phyloP scores from a whole-genome alignment of 345 rosid genomes.

The Balakata baccata region DNA sequence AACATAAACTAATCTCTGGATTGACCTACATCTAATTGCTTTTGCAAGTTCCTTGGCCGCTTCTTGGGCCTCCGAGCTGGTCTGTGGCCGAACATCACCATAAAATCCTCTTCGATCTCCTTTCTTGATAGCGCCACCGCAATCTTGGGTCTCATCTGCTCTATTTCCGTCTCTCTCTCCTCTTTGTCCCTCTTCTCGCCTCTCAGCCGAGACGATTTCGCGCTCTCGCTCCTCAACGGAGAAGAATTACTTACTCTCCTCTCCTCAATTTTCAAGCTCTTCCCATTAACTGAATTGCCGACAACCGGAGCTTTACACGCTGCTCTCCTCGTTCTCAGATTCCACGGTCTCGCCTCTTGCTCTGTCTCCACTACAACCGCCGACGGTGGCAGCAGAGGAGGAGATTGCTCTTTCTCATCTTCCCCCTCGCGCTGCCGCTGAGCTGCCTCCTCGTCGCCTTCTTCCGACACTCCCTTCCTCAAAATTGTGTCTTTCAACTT shows the following conservation, averaged over 20 bases:
- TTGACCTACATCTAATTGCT: conserved; percentile 58
- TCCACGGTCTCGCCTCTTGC: conserved; percentile 51
- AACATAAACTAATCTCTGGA: not conserved
- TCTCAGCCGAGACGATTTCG: conserved; percentile 23
- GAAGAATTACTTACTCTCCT: conserved; percentile 26
- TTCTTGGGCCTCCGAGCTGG: conserved; percentile 77
- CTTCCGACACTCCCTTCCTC: conserved; percentile 19
- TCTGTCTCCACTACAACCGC: conserved; percentile 2
- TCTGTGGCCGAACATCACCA: conserved; percentile 41
- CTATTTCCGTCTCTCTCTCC: conserved; percentile 14
- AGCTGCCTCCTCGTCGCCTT: conserved; percentile 8
- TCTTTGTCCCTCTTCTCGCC: conserved; percentile 23
- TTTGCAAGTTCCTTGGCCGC: conserved; percentile 59
- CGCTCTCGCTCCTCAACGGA: conserved; percentile 34
- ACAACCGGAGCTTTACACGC: conserved; percentile 48
- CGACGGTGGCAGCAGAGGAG: not conserved
- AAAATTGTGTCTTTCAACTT: conserved; percentile 33
- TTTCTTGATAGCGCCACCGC: conserved; percentile 45
- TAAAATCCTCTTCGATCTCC: conserved; percentile 72
- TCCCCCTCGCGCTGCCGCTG: conserved; percentile 4
- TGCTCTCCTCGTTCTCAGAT: conserved; percentile 67
- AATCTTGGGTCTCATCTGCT: conserved; percentile 43
- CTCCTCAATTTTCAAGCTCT: conserved; percentile 31
- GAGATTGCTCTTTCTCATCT: conserved; percentile 6
- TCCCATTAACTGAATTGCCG: conserved; percentile 16